phyloP scores from a whole-genome alignment of 768 basidiomycete genomes.

The Leccinum aurantiacum region DNA sequence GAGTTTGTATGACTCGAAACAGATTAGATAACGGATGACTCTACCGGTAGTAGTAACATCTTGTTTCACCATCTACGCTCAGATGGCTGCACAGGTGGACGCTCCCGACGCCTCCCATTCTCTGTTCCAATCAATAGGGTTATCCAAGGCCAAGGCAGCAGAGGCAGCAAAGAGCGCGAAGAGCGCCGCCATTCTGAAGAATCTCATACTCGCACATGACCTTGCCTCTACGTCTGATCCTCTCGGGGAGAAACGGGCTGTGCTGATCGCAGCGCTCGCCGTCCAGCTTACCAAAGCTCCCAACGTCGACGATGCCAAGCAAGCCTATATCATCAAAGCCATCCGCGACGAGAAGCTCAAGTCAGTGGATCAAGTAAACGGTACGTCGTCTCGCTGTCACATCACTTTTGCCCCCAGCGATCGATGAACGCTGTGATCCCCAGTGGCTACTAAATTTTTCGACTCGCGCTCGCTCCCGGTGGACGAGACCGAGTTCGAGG shows the following conservation, averaged over 20 bases:
- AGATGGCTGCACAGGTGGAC: slow-evolving; percentile 20
- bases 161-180: slow-evolving; percentile 84
- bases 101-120: slow-evolving; percentile 14
- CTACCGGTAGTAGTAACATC: neutral
- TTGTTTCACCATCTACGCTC: neutral
- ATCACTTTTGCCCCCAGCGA: neutral
- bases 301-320: slow-evolving; percentile 50
- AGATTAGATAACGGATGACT: slow-evolving; percentile 29
- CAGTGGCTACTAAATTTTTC: slow-evolving; percentile 66
- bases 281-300: slow-evolving; percentile 56
- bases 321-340: slow-evolving; percentile 60
- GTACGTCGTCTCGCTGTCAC: slow-evolving; percentile 43
- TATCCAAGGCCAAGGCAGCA: slow-evolving; percentile 72
- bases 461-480: slow-evolving; percentile 61
- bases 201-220: slow-evolving; percentile 60
- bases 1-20: neutral
- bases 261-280: slow-evolving; percentile 66
- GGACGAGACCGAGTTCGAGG: slow-evolving; percentile 69
- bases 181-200: slow-evolving; percentile 65
- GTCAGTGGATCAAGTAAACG: slow-evolving; percentile 82
- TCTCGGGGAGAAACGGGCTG: slow-evolving; percentile 79
- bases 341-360: slow-evolving; percentile 75
- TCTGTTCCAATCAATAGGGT: slow-evolving; percentile 76
- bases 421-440: slow-evolving; percentile 5
- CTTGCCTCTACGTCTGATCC: slow-evolving; percentile 36